phyloP scores from a whole-genome alignment of 257 asterid genomes.

The Verbascum thapsus region DNA sequence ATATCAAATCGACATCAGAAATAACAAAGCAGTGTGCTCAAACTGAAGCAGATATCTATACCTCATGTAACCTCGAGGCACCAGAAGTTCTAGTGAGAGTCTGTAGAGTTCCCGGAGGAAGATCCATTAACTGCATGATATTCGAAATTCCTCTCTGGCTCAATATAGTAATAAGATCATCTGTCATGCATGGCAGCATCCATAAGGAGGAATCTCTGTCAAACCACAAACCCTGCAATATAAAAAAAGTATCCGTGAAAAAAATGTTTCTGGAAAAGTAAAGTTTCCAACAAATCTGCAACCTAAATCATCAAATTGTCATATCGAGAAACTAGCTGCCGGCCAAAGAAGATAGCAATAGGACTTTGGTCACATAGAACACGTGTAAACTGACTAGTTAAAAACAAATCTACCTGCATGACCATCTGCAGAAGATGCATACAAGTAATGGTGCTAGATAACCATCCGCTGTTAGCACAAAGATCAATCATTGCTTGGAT shows the following conservation, averaged over 20 bases:
- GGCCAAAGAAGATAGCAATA: neutral
- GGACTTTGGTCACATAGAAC: too few species aligned
- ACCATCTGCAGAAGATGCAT: slow-evolving; percentile 97
- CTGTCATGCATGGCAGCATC: slow-evolving; percentile 94
- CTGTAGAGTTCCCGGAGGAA: slow-evolving; percentile 49
- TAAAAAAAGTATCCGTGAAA: slow-evolving; percentile 8
- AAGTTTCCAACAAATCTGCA: slow-evolving; percentile 2
- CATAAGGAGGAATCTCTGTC: slow-evolving; percentile 65
- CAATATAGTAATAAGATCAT: slow-evolving; percentile 60
- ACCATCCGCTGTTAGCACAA: slow-evolving; percentile 99
- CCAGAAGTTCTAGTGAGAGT: slow-evolving; percentile 47
- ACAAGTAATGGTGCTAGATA: slow-evolving; percentile 81
- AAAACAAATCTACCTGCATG: slow-evolving; percentile 99
- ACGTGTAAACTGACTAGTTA: too few species aligned
- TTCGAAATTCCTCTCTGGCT: slow-evolving; percentile 60
- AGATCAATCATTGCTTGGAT: slow-evolving; percentile 99
- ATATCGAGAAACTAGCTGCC: neutral
- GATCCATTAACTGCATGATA: slow-evolving; percentile 69
- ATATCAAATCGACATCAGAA: slow-evolving; percentile 18
- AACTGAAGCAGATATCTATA: slow-evolving; percentile 34
- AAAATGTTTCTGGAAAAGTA: slow-evolving; percentile 1
- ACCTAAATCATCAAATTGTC: neutral
- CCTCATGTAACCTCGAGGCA: slow-evolving; percentile 75
- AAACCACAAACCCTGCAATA: slow-evolving; percentile 78
- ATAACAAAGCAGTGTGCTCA: slow-evolving; percentile 10